A percentile compares a stretch with the other conserved stretches of the same genome.
phyloP scores from a whole-genome alignment of 108 stramenopile genomes.

The Cylindrotheca closterium region DNA sequence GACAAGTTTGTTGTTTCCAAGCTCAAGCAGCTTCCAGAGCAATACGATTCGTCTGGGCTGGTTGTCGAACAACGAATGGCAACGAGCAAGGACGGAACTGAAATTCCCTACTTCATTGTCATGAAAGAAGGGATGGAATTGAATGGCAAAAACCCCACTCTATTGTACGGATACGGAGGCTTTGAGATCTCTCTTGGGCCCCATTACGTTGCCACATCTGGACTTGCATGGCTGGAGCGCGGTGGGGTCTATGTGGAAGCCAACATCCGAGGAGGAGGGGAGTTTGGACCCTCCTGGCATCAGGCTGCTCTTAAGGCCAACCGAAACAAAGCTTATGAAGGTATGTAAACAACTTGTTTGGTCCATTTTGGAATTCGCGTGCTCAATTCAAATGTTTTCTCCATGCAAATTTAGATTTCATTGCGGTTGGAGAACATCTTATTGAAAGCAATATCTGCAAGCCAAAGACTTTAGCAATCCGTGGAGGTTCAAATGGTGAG shows the following conservation, averaged over 20 bases:
- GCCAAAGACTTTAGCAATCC: constrained; percentile 81
- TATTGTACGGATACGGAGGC: constrained; percentile 91
- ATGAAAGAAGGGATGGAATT: constrained; percentile 47
- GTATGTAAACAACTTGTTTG: constrained; percentile 24
- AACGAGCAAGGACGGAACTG: constrained; percentile 79
- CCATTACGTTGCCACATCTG: constrained; percentile 72
- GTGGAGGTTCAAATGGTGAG: constrained; percentile 94
- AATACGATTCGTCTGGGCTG: constrained; percentile 61
- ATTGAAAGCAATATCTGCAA: constrained; percentile 69
- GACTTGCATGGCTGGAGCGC: constrained; percentile 86
- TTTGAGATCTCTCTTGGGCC: constrained; percentile 96
- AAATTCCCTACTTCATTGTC: constrained; percentile 83
- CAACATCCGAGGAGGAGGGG: constrained; percentile 96
- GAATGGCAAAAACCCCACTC: constrained; percentile 61
- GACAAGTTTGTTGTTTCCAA: constrained; percentile 49
- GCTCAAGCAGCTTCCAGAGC: constrained; percentile 65
- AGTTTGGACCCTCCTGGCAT: constrained; percentile 92
- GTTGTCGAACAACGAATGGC: constrained; percentile 69
- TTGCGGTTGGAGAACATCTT: constrained; percentile 89
- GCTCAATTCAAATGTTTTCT: too few relatives aligned
- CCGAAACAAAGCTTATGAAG: constrained; percentile 93
- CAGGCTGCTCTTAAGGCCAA: constrained; percentile 83
- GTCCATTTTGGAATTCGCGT: too few relatives aligned
- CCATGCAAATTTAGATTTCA: constrained; percentile 89
- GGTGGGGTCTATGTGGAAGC: constrained; percentile 94